Evolutionary conservation across 2,329 filamentous ascomycete genomes (phyloP).

Genomic region (Xylariaceae sp.): DNA sequence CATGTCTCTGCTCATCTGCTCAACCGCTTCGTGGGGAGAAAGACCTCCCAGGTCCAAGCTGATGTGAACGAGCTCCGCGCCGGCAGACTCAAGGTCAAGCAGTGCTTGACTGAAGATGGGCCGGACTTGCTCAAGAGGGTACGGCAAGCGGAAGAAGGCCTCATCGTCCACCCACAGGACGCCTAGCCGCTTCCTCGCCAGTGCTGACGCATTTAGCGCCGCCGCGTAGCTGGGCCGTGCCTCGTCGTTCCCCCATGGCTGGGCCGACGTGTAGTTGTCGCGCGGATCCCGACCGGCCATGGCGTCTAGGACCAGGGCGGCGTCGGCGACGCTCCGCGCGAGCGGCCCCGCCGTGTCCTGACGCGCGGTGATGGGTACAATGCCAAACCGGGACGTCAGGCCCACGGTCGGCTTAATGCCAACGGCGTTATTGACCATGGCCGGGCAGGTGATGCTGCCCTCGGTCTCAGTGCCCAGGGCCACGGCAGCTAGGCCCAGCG

Average conservation of each 20-base stretch:
- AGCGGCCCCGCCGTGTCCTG: slow-evolving; percentile 54
- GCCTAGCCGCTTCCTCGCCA: slow-evolving; percentile 34
- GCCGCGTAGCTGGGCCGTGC: slow-evolving; percentile 39
- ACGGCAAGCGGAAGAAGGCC: not conserved
- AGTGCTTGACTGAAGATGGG: slow-evolving; percentile 10
- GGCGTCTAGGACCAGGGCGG: slow-evolving; percentile 46
- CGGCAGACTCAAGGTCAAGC: slow-evolving; percentile 5
- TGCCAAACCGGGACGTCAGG: slow-evolving; percentile 55
- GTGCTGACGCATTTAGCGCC: slow-evolving; percentile 42
- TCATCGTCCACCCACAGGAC: slow-evolving; percentile 9
- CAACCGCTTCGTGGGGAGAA: not conserved
- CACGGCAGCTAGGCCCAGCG: slow-evolving; percentile 52
- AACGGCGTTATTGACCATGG: slow-evolving; percentile 51
- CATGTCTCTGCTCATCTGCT: slow-evolving; percentile 1
- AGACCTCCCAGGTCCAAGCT: slow-evolving; percentile 1
- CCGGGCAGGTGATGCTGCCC: slow-evolving; percentile 55
- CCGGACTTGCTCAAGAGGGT: slow-evolving; percentile 3
- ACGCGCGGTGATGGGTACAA: slow-evolving; percentile 49
- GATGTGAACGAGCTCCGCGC: slow-evolving; percentile 9
- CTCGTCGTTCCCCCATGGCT: slow-evolving; percentile 39
- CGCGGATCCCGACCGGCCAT: slow-evolving; percentile 47
- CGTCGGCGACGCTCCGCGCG: slow-evolving; percentile 50
- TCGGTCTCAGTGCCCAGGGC: slow-evolving; percentile 56
- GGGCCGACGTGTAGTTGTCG: slow-evolving; percentile 51
- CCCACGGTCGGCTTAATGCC: slow-evolving; percentile 73